Percentiles rank a stretch among this genome's conserved stretches.
Evolutionary conservation across 2,329 filamentous ascomycete genomes (phyloP).

Genomic region (Epichloe glyceriae): DNA sequence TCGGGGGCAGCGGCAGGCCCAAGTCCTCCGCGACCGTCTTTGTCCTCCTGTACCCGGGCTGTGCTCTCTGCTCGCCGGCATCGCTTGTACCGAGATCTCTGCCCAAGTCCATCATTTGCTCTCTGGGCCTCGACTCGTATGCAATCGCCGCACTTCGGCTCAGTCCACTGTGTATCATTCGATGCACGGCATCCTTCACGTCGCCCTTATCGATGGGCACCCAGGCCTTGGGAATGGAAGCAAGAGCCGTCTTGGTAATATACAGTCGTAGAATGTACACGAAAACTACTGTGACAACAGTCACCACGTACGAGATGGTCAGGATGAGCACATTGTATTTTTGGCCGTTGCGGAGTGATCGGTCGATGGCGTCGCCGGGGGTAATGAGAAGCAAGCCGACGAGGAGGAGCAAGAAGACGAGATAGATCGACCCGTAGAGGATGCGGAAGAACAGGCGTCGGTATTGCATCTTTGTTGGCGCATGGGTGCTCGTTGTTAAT

Average conservation of each 20-base stretch:
- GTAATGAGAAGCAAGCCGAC: conserved; percentile 64
- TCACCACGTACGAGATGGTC: conserved; percentile 60
- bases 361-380: conserved; percentile 68
- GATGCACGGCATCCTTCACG: conserved; percentile 59
- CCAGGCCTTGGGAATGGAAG: conserved; percentile 75
- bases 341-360: conserved; percentile 53
- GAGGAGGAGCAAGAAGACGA: conserved; percentile 60
- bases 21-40: conserved; percentile 24
- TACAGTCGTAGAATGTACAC: conserved; percentile 79
- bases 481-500: neutral
- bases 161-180: conserved; percentile 61
- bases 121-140: conserved; percentile 41
- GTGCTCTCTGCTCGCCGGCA: conserved; percentile 9
- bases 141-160: conserved; percentile 69
- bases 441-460: conserved; percentile 54
- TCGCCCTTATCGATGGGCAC: conserved; percentile 79
- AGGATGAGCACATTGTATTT: conserved; percentile 76
- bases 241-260: conserved; percentile 66
- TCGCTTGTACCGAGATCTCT: conserved; percentile 8
- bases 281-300: conserved; percentile 55
- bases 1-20: conserved; percentile 34
- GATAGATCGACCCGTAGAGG: conserved; percentile 70
- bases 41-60: conserved; percentile 19
- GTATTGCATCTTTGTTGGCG: conserved; percentile 8
- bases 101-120: conserved; percentile 10